phyloP scores from a whole-genome alignment of 148 eudicot genomes.

The Nyssa sinensis region DNA sequence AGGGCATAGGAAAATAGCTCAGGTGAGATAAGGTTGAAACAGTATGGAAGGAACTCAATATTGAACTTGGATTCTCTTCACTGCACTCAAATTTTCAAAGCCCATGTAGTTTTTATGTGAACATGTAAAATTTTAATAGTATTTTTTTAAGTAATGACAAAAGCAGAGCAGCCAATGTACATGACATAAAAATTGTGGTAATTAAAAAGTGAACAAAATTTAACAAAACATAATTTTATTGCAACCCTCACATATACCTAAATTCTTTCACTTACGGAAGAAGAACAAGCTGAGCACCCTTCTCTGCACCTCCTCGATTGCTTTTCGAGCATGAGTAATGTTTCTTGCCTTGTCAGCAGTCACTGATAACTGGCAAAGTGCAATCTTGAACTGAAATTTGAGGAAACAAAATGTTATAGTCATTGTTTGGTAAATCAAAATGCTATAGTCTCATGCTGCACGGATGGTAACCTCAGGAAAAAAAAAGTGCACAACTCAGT shows the following conservation, averaged over 20 bases:
- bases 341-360: slow-evolving; percentile 86
- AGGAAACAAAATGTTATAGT: neutral
- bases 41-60: neutral
- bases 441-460: neutral
- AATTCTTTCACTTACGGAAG: slow-evolving; percentile 56
- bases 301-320: slow-evolving; percentile 77
- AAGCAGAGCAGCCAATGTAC: neutral
- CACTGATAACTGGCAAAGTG: slow-evolving; percentile 84
- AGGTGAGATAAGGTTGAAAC: neutral
- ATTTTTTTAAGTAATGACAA: neutral
- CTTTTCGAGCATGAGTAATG: slow-evolving; percentile 71
- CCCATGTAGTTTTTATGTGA: neutral
- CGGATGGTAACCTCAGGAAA: neutral
- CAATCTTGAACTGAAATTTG: slow-evolving; percentile 72
- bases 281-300: slow-evolving; percentile 82
- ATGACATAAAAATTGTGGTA: neutral
- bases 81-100: neutral
- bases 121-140: neutral
- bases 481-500: neutral
- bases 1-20: too few relatives aligned
- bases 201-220: too few relatives aligned
- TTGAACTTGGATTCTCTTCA: neutral
- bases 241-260: neutral
- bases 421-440: too few relatives aligned
- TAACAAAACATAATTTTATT: neutral